These are phyloP conservation scores for Aeschynomene evenia DNA, from an alignment of 306 rosid species.

Conservation along the genomic window DNA sequence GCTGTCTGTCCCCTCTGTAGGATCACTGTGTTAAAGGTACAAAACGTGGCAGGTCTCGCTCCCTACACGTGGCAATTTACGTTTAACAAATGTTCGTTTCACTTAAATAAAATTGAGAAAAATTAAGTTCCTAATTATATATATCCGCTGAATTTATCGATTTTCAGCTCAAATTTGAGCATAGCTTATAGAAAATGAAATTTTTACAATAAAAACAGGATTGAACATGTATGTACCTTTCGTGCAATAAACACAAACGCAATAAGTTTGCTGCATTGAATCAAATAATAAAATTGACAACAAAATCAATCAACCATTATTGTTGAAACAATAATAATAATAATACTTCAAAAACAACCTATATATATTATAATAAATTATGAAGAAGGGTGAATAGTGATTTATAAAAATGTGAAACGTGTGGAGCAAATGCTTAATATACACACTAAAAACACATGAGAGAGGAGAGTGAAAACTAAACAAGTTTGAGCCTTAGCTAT, in stretches of 20 bases:
- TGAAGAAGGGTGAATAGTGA: not conserved
- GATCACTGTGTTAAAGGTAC: not conserved
- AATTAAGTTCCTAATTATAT: no score
- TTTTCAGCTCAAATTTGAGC: no score
- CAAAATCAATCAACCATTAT: not conserved
- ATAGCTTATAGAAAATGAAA: constrained; percentile 13
- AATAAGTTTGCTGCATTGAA: not conserved
- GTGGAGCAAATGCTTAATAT: no score
- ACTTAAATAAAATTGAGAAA: not conserved
- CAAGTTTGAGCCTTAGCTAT: no score
- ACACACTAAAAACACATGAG: no score
- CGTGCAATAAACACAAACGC: not conserved
- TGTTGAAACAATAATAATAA: not conserved
- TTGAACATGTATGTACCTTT: not conserved
- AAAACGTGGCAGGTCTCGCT: not conserved
- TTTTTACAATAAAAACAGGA: not conserved
- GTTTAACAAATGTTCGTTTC: no score
- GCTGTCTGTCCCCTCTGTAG: not conserved
- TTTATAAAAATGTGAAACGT: not conserved
- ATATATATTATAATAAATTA: not conserved
- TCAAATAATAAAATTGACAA: not conserved
- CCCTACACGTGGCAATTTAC: not conserved
- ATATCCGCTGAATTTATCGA: no score
- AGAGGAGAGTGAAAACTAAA: no score
- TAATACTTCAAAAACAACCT: not conserved